Percentiles rank a stretch among this genome's conserved stretches.
phyloP scores from a whole-genome alignment of 306 rosid species.

The Amphicarpaea edgeworthii region DNA sequence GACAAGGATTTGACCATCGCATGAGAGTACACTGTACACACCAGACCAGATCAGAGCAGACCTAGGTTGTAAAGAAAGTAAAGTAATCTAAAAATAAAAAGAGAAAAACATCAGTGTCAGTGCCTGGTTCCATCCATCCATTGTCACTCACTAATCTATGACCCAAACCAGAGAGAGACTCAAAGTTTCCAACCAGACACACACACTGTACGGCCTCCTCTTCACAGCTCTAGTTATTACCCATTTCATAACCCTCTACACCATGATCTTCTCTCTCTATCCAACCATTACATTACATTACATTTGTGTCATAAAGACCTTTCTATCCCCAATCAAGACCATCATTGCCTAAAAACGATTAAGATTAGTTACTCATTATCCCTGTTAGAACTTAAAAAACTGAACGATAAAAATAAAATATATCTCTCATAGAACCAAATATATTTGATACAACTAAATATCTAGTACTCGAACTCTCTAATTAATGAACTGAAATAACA shows the following conservation, averaged over 20 bases:
- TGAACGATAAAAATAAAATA: too few relatives aligned
- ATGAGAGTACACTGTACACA: conserved; percentile 54
- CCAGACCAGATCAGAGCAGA: conserved; percentile 42
- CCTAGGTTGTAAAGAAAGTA: conserved; percentile 49
- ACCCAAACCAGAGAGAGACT: conserved; percentile 37
- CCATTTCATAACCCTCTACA: background rate
- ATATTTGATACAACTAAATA: too few relatives aligned
- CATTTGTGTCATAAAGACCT: background rate
- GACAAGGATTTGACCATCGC: conserved; percentile 65
- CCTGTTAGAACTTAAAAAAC: too few relatives aligned
- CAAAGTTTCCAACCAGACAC: conserved; percentile 50
- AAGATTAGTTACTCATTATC: too few relatives aligned
- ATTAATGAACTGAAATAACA: too few relatives aligned
- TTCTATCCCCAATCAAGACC: too few relatives aligned
- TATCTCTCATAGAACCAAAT: too few relatives aligned
- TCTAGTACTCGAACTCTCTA: too few relatives aligned
- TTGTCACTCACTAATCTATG: conserved; percentile 66
- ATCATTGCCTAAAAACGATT: too few relatives aligned
- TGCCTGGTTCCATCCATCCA: conserved; percentile 73
- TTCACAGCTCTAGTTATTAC: background rate
- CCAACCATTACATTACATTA: too few relatives aligned
- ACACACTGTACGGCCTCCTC: conserved; percentile 46
- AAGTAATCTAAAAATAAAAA: background rate
- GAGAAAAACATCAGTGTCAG: conserved; percentile 51
- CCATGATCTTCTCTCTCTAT: background rate